A percentile compares a stretch with the other conserved stretches of the same genome.
Conservation (phyloP, 495 filamentous ascomycete genomes). For the Aspergillus homomorphus region DNA sequence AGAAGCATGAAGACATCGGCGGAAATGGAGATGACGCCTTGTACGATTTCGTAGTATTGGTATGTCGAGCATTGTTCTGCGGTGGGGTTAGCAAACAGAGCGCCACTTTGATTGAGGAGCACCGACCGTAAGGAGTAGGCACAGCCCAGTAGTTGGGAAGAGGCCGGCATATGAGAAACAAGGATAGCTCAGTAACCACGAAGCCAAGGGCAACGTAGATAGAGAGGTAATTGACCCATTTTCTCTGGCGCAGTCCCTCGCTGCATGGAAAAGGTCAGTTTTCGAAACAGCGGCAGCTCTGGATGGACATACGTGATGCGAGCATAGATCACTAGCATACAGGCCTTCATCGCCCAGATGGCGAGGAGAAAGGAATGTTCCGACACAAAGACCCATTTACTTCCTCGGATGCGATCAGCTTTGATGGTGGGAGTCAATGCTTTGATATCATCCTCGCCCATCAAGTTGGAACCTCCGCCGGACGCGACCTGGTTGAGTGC, state of each 20-base stretch:
- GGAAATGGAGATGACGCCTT: slow-evolving; percentile 58
- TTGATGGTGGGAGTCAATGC: slow-evolving; percentile 38
- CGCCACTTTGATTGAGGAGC: not conserved
- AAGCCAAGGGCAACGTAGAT: slow-evolving; percentile 58
- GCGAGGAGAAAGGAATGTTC: slow-evolving; percentile 51
- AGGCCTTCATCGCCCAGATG: slow-evolving; percentile 51
- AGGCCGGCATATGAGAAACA: slow-evolving; percentile 62
- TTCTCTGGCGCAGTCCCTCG: slow-evolving; percentile 36
- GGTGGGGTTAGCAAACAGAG: slow-evolving; percentile 3
- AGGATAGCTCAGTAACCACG: slow-evolving; percentile 57
- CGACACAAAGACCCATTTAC: slow-evolving; percentile 57
- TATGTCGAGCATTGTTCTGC: slow-evolving; percentile 50
- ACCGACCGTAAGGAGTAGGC: slow-evolving; percentile 35
- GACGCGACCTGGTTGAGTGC: slow-evolving; percentile 49
- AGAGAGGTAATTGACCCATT: slow-evolving; percentile 44
- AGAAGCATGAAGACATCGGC: slow-evolving; percentile 63
- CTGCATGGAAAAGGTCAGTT: slow-evolving; percentile 18
- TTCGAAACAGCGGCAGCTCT: slow-evolving; percentile 5
- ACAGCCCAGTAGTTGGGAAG: slow-evolving; percentile 61
- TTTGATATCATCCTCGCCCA: slow-evolving; percentile 38
- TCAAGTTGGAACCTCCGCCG: slow-evolving; percentile 55
- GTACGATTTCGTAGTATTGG: slow-evolving; percentile 50
- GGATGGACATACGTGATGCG: slow-evolving; percentile 45
- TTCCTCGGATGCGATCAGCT: slow-evolving; percentile 45
- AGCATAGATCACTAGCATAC: slow-evolving; percentile 55